Evolutionary conservation across 2,329 filamentous ascomycete species (phyloP), one percentile per base, ranked within the genome.

Genomic region (Alternaria gaisen): DNA sequence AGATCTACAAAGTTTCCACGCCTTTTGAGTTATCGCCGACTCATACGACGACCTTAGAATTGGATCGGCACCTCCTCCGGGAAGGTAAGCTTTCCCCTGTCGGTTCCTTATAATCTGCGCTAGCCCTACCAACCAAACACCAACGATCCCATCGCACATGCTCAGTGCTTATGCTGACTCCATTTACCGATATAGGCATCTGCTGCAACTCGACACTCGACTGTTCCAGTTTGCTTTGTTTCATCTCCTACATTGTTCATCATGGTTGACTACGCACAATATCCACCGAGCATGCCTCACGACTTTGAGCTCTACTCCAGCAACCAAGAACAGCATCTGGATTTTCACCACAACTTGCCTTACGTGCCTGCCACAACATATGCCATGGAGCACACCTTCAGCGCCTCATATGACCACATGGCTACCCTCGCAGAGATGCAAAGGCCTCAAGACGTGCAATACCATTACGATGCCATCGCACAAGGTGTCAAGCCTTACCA

Each of bases 271-370:
- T 79, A 74, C 68, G 58, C 68, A 26, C 67, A 71, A 38, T 77
- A 75, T 61, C 67, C 72, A 28, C 54, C 65, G 8, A 52, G 63
- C 58, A 79, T 80, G 75, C 66, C 73, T 53, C 69, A 74, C 59
- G 77, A 80, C 68, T 79, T 79, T 43, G 72, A 78, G 62, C 73
- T 80, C 50, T 79, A 80, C 66, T 65, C 77, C 46, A 70, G 67
- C 56, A 67, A 69, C 30, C 71, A 76, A 28, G 70, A 77, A 40
- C 68, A 73, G 53, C 75, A 76, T 18, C 56, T 77, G 24, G 72
- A 79, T 18, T 75, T 70, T 57, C 65, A 73, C 22, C 70, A 67
- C 41, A 67, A 59, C 59, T 76, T 77, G 38, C 54, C 72, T 16
- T 78, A 70, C 63, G 59, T 74, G 41, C 63, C 72, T 32, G 65